Percentiles rank a stretch among this genome's conserved stretches.
Evolutionary conservation across 257 asterid genomes (phyloP).

Genomic region (Echites panduratus): DNA sequence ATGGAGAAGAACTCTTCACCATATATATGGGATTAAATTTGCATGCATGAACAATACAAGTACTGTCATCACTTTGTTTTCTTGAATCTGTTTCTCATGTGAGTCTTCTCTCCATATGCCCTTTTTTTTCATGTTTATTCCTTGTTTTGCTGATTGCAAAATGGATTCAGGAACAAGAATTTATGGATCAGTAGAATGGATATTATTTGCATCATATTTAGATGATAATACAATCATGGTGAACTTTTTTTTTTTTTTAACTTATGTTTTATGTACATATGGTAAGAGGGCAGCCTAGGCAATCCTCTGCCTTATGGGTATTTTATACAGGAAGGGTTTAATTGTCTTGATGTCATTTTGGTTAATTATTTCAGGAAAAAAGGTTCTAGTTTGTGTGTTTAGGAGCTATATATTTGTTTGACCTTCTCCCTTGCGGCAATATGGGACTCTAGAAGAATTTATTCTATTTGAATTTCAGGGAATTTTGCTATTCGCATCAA

Average conservation of each 20-base stretch:
- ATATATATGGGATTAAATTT: not conserved
- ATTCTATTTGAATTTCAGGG: not conserved
- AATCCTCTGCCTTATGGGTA: not conserved
- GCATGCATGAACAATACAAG: constrained; percentile 11
- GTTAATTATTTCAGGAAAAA: not conserved
- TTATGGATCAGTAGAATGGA: not conserved
- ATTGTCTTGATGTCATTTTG: not conserved
- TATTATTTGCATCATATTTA: not conserved
- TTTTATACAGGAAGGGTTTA: not conserved
- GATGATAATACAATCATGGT: not conserved
- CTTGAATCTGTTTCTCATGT: not conserved
- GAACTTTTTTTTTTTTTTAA: too few species aligned
- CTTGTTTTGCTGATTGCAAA: not conserved
- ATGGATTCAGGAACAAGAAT: not conserved
- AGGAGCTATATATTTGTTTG: not conserved
- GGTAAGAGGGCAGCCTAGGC: not conserved
- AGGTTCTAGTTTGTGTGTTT: not conserved
- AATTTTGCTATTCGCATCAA: not conserved
- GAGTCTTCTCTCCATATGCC: constrained; percentile 1
- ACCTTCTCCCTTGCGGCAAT: not conserved
- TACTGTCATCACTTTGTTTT: not conserved
- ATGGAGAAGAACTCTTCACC: not conserved
- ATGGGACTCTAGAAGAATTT: not conserved
- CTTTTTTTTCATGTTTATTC: not conserved
- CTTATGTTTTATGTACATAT: too few species aligned